Conservation (phyloP, 164 flowering plant genomes). For the Chloranthus sessilifolius region DNA sequence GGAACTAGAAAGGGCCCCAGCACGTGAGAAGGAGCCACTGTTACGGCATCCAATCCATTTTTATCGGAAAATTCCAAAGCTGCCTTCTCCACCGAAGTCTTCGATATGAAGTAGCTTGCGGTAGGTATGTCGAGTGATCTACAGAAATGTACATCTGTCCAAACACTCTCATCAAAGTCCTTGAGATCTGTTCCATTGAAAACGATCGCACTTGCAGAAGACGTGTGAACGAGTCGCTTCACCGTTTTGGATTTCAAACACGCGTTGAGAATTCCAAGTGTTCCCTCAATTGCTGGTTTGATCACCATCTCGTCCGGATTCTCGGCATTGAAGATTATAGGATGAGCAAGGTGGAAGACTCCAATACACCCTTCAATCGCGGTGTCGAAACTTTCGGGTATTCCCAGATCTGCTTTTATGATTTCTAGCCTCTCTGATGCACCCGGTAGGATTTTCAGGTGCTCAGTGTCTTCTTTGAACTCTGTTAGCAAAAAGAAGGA, state of each 20-base stretch:
- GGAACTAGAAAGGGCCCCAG: conserved; percentile 35
- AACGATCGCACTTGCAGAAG: conserved; percentile 23
- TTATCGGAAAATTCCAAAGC: conserved; percentile 34
- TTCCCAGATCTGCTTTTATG: conserved; percentile 22
- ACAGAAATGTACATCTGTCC: conserved; percentile 34
- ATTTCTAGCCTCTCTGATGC: conserved; percentile 24
- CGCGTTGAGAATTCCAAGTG: conserved; percentile 27
- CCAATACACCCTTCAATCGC: conserved; percentile 21
- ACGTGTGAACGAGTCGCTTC: conserved; percentile 39
- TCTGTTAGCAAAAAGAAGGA: too few relatives aligned
- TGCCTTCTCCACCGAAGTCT: conserved; percentile 37
- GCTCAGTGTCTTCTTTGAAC: conserved; percentile 17
- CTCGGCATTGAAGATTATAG: conserved; percentile 6
- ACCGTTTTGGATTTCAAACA: conserved; percentile 35
- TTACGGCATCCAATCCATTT: conserved; percentile 35
- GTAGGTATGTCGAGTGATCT: background rate
- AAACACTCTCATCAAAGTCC: conserved; percentile 31
- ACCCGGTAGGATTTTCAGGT: conserved; percentile 17
- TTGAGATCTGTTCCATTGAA: conserved; percentile 1
- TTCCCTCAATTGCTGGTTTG: conserved; percentile 21
- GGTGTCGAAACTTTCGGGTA: conserved; percentile 13
- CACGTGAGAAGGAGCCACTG: conserved; percentile 27
- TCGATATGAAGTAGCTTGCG: conserved; percentile 27
- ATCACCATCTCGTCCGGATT: conserved; percentile 1
- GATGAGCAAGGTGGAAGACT: conserved; percentile 26